Conservation (phyloP, 2,329 filamentous ascomycete species). For the Sporothrix schenckii region DNA sequence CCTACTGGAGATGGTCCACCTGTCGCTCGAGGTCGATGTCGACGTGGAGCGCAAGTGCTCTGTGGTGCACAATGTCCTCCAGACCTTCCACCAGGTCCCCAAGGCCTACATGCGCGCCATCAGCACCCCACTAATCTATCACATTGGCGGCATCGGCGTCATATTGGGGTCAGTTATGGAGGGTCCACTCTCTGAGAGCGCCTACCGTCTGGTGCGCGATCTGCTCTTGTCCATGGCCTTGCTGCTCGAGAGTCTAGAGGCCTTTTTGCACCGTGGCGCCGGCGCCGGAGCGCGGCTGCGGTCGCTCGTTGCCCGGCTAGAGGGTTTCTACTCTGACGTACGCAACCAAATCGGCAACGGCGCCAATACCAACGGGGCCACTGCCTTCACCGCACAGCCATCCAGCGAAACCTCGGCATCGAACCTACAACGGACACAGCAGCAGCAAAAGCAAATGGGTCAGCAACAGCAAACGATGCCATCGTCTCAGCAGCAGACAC, state of each 20-base stretch:
- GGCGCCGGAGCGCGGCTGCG: constrained; percentile 33
- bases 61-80: constrained; percentile 42
- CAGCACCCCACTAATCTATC: constrained; percentile 43
- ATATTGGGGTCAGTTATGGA: constrained; percentile 45
- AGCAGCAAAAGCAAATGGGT: not conserved
- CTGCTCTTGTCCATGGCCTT: constrained; percentile 43
- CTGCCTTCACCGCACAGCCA: not conserved
- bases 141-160: constrained; percentile 43
- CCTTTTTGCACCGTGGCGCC: constrained; percentile 33
- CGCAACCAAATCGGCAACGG: constrained; percentile 8
- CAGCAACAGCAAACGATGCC: not conserved
- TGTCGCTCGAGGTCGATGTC: constrained; percentile 39
- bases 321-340: constrained; percentile 32
- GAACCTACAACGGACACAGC: not conserved
- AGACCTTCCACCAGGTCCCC: constrained; percentile 40
- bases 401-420: not conserved
- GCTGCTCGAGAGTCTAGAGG: constrained; percentile 39
- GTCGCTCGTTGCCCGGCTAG: constrained; percentile 32
- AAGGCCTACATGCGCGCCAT: constrained; percentile 41
- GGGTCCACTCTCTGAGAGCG: constrained; percentile 40
- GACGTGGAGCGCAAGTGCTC: constrained; percentile 42
- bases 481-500: not conserved
- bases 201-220: constrained; percentile 40
- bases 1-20: constrained; percentile 42
- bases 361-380: not conserved